A percentile compares a stretch with the other conserved stretches of the same genome.
Evolutionary conservation across 495 filamentous ascomycete species (phyloP).

Genomic region (Tuber microsphaerosporum): DNA sequence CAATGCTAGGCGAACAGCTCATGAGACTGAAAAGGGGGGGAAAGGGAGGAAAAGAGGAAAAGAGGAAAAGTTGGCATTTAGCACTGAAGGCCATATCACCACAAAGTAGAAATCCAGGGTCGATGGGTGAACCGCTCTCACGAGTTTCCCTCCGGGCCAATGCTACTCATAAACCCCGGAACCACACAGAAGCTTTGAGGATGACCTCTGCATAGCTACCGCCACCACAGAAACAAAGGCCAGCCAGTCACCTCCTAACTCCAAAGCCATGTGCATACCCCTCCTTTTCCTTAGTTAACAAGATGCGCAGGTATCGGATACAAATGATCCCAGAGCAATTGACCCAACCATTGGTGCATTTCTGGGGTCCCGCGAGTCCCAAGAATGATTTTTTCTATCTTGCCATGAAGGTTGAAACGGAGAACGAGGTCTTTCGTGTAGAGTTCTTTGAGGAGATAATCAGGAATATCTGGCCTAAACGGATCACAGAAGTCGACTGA

Average conservation of each 20-base stretch:
- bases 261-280: not conserved
- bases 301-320: not conserved
- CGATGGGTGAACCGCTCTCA: not conserved
- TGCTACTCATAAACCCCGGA: not conserved
- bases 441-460: not conserved
- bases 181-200: not conserved
- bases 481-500: not conserved
- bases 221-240: not conserved
- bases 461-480: not conserved
- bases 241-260: not conserved
- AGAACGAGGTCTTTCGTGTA: not conserved
- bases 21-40: too few species aligned
- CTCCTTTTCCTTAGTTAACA: not conserved
- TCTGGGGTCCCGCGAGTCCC: not conserved
- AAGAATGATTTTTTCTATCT: not conserved
- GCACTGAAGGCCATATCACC: too few species aligned
- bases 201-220: not conserved
- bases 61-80: too few species aligned
- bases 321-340: slow-evolving; percentile 4
- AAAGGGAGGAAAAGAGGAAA: too few species aligned
- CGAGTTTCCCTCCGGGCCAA: not conserved
- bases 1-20: too few species aligned
- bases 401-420: not conserved
- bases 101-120: too few species aligned
- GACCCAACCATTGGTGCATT: not conserved